Evolutionary conservation across 2,329 filamentous ascomycete genomes (phyloP).

Genomic region (Ascochyta pisi): DNA sequence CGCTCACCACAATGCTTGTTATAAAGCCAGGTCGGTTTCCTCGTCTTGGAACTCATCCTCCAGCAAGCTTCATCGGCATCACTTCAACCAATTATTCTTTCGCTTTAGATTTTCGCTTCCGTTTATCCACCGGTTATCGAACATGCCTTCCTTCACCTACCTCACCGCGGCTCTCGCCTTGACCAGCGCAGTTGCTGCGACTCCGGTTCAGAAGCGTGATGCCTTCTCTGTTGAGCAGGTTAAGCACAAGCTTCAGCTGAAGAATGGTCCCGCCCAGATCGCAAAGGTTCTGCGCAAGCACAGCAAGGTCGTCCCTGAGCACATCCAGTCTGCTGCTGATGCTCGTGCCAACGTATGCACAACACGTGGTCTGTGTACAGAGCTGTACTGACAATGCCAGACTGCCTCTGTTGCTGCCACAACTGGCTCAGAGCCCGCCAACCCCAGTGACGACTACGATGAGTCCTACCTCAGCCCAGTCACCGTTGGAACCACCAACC

Average conservation of each 20-base stretch:
- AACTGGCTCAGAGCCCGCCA: constrained; percentile 50
- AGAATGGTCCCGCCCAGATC: constrained; percentile 49
- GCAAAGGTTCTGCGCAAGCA: constrained; percentile 52
- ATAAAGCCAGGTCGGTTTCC: constrained; percentile 38
- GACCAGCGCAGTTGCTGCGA: constrained; percentile 33
- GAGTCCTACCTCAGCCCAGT: constrained; percentile 57
- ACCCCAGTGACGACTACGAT: constrained; percentile 50
- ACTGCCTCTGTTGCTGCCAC: constrained; percentile 20
- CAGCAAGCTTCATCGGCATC: constrained; percentile 24
- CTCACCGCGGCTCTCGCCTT: constrained; percentile 44
- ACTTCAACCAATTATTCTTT: constrained; percentile 21
- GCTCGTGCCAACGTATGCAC: constrained; percentile 31
- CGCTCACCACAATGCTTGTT: constrained; percentile 27
- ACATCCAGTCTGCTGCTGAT: constrained; percentile 41
- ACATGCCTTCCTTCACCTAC: constrained; percentile 44
- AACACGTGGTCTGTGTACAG: neutral
- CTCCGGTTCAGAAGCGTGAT: constrained; percentile 40
- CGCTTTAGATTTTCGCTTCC: constrained; percentile 19
- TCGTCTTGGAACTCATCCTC: constrained; percentile 26
- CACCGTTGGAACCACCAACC: constrained; percentile 66
- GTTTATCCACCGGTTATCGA: constrained; percentile 15
- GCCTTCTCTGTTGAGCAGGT: constrained; percentile 44
- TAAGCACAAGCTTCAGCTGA: constrained; percentile 37
- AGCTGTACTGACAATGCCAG: neutral
- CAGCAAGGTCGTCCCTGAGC: constrained; percentile 38